These are phyloP conservation scores for Sporothrix sp. DNA, from an alignment of 2,329 filamentous ascomycete species.

Conservation along the genomic window DNA sequence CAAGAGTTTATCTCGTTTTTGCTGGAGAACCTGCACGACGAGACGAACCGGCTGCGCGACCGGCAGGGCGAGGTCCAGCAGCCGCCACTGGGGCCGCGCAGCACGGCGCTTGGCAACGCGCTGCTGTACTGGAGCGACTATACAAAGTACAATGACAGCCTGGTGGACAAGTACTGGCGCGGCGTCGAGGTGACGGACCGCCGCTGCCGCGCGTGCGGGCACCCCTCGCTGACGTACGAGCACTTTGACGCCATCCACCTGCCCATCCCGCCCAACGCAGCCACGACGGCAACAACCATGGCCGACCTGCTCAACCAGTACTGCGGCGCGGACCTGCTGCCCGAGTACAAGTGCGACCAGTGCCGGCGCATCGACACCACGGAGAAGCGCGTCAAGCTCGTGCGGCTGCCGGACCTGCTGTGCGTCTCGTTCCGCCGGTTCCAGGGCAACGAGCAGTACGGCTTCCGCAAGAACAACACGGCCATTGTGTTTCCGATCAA, in stretches of 20 bases:
- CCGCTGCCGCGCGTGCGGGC: conserved; percentile 52
- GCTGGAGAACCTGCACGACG: conserved; percentile 71
- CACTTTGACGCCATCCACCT: conserved; percentile 46
- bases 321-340: conserved; percentile 56
- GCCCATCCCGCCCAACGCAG: conserved; percentile 26
- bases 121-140: conserved; percentile 66
- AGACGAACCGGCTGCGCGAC: conserved; percentile 59
- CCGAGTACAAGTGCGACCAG: conserved; percentile 62
- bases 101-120: conserved; percentile 42
- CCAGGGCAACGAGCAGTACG: conserved; percentile 26
- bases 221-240: conserved; percentile 36
- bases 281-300: conserved; percentile 26
- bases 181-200: conserved; percentile 64
- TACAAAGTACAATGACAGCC: conserved; percentile 59
- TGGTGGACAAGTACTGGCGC: conserved; percentile 71
- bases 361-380: conserved; percentile 61
- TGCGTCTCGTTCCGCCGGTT: conserved; percentile 65
- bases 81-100: conserved; percentile 22
- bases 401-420: conserved; percentile 67
- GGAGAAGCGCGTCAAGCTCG: conserved; percentile 63
- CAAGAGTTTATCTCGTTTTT: conserved; percentile 84
- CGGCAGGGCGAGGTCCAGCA: conserved; percentile 19
- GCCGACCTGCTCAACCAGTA: conserved; percentile 61
- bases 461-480: conserved; percentile 54
- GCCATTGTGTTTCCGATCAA: conserved; percentile 69